Evolutionary conservation across 805 yeast genomes (phyloP), one percentile per base, ranked within the genome.

Genomic region (Dipodascopsis tothii): DNA sequence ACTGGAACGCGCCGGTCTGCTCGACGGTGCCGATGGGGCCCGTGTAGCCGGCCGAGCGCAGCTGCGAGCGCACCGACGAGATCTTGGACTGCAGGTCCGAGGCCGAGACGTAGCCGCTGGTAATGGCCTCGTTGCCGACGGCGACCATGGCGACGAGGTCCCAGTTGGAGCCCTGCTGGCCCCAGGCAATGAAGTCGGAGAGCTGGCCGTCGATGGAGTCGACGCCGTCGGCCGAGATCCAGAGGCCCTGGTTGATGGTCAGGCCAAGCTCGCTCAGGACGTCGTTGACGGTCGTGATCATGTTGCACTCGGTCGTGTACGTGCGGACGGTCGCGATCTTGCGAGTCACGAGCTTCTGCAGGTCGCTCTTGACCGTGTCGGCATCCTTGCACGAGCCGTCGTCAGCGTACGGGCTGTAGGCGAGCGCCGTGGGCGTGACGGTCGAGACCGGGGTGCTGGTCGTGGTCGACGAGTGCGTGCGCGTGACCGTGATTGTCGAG

Each of bases 81-180:
- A 86, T 81, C 64, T 84, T 85, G 39, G 64, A 35, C 25, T 80
- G 68, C 54, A 88, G 73, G n/a, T 81, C 82, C 20, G 65, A 54
- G 19, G 74, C 84, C 5, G 84, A 59, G 56, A 74, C 68, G 64
- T 66, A 84, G 7, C 78, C 80, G 27, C 78, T 69, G 55, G 72
- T 73, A 44, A 88, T 68, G 23, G 94, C 95, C 67, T 88, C 96
- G 60, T 88, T 88, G 46, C 96, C 96, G 17, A 88, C 70, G 18
- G 94, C 82, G 55, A 88, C 71, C 61, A 67, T 78, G 48, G 81
- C 81, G 65, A 86, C 80, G n/a, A 81, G 65, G 48, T 68, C 78
- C 94, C 94, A 88, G 33, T 44, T 38, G 30, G 25, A 37, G 27
- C 75, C 76, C 45, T 69, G 65, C 56, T 71, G 69, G 30, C 73